Evolutionary conservation across 1,139 yeast genomes (phyloP).

Genomic region (Protomyces lactucae-debilis): DNA sequence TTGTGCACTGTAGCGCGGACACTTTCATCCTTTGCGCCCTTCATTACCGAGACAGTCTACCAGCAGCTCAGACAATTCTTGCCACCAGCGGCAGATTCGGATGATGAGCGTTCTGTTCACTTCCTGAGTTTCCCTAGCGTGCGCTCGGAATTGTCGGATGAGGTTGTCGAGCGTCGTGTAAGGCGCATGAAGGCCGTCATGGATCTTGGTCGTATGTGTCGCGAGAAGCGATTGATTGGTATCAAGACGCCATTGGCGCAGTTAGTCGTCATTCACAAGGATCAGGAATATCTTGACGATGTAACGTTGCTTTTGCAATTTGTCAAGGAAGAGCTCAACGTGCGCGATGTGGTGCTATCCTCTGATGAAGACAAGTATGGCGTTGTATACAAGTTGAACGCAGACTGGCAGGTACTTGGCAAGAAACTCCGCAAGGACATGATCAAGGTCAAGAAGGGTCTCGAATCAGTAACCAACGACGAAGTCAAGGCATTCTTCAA

Average conservation of each 20-base stretch:
- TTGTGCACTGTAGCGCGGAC: constrained; percentile 83
- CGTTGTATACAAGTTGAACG: constrained; percentile 88
- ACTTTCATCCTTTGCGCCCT: constrained; percentile 99
- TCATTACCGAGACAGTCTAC: constrained; percentile 84
- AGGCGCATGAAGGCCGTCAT: constrained; percentile 95
- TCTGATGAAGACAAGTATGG: constrained; percentile 87
- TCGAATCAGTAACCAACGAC: constrained; percentile 72
- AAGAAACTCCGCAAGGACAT: constrained; percentile 93
- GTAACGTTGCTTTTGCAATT: constrained; percentile 71
- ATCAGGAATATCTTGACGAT: constrained; percentile 67
- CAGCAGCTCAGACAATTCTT: constrained; percentile 64
- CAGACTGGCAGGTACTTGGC: constrained; percentile 99
- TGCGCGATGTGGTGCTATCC: constrained; percentile 81
- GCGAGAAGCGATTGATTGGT: constrained; percentile 91
- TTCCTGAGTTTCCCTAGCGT: constrained; percentile 84
- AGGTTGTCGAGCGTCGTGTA: constrained; percentile 66
- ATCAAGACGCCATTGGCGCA: constrained; percentile 91
- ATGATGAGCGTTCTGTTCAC: constrained; percentile 83
- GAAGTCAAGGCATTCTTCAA: constrained; percentile 74
- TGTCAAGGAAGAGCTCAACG: constrained; percentile 84
- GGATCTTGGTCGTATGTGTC: constrained; percentile 90
- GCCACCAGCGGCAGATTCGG: constrained; percentile 46
- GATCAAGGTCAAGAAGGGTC: constrained; percentile 87
- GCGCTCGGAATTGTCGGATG: constrained; percentile 77
- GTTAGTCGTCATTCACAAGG: constrained; percentile 79